These are phyloP conservation scores for Porpolomopsis calyptriformis DNA, from an alignment of 768 basidiomycete species.

Conservation along the genomic window DNA sequence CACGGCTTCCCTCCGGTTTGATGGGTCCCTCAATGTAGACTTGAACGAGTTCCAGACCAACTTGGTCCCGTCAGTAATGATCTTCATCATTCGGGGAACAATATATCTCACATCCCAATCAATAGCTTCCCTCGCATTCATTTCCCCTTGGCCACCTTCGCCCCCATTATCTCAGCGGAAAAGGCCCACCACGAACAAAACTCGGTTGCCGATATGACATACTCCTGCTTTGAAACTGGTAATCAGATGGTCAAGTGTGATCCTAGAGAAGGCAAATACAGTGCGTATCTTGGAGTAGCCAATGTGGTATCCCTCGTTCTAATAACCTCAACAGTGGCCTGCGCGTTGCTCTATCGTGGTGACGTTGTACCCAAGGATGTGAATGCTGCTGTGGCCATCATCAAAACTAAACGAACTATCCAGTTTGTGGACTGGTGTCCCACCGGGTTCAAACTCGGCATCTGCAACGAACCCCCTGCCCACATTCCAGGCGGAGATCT, in stretches of 20 bases:
- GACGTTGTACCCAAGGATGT: slow-evolving; percentile 97
- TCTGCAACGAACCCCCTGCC: slow-evolving; percentile 95
- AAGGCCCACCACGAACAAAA: slow-evolving; percentile 96
- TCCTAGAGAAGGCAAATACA: slow-evolving; percentile 97
- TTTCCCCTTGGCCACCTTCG: slow-evolving; percentile 94
- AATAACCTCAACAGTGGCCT: slow-evolving; percentile 56
- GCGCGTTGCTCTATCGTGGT: slow-evolving; percentile 85
- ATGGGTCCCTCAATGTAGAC: slow-evolving; percentile 95
- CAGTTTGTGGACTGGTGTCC: slow-evolving; percentile 99
- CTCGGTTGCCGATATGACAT: slow-evolving; percentile 97
- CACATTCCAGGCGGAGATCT: slow-evolving; percentile 90
- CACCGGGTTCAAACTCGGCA: slow-evolving; percentile 97
- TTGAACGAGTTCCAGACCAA: slow-evolving; percentile 99
- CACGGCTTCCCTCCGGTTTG: slow-evolving; percentile 94
- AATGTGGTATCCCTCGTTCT: slow-evolving; percentile 9
- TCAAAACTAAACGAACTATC: slow-evolving; percentile 97
- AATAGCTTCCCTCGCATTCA: slow-evolving; percentile 92
- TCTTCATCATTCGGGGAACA: neutral
- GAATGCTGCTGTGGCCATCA: slow-evolving; percentile 80
- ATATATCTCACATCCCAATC: neutral
- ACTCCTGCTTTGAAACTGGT: slow-evolving; percentile 92
- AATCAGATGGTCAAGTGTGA: slow-evolving; percentile 97
- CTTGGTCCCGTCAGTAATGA: slow-evolving; percentile 73
- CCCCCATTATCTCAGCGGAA: slow-evolving; percentile 87
- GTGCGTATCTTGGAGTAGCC: slow-evolving; percentile 34